Conservation (phyloP, 2,329 filamentous ascomycete genomes). For the Penicillium sp. region DNA sequence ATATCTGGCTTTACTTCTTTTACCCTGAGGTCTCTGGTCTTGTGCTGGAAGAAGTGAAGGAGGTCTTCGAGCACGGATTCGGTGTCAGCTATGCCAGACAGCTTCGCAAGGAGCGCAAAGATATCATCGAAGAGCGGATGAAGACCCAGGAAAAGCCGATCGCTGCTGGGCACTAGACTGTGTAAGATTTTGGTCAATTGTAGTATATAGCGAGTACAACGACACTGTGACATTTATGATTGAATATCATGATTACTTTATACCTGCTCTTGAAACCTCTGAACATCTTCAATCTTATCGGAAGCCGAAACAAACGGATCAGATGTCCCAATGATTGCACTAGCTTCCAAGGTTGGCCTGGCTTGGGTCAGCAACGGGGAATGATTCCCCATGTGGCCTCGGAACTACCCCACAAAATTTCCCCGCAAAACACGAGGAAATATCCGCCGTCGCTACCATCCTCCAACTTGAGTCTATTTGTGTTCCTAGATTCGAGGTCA, state of each 20-base stretch:
- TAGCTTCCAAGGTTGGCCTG: background rate
- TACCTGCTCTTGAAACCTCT: background rate
- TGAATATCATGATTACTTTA: background rate
- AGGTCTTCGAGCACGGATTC: conserved; percentile 55
- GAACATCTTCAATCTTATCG: background rate
- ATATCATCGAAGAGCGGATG: conserved; percentile 28
- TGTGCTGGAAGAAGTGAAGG: conserved; percentile 36
- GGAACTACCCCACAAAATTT: background rate
- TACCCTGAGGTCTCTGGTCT: conserved; percentile 28
- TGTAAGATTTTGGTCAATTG: background rate
- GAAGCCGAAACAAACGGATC: no score
- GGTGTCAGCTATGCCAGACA: conserved; percentile 47
- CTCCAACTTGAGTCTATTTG: no score
- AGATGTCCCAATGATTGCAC: background rate
- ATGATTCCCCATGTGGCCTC: background rate
- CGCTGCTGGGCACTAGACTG: conserved; percentile 3
- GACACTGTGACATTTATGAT: background rate
- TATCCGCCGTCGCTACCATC: background rate
- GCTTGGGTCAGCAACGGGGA: background rate
- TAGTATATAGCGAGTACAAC: background rate
- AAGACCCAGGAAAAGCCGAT: conserved; percentile 16
- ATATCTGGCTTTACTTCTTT: conserved; percentile 35
- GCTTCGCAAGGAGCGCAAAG: conserved; percentile 39
- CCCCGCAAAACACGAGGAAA: conserved; percentile 6
- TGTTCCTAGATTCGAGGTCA: no score